Evolutionary conservation across 192 early-diverging fungal genomes (phyloP), one percentile per base, ranked within the genome.

Genomic region (Dispira simplex): DNA sequence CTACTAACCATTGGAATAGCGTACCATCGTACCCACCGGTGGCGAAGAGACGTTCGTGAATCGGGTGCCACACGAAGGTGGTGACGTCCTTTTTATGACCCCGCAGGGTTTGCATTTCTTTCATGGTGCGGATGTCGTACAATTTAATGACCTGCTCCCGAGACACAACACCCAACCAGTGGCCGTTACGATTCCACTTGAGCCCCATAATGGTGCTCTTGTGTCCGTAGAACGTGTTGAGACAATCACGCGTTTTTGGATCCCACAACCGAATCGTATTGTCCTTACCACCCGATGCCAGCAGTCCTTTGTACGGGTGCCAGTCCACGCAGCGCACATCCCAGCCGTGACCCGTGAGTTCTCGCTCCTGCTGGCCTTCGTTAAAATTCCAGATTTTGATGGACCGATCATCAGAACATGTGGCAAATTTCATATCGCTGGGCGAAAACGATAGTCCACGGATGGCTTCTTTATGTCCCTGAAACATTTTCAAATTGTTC

Each of bases 341-440:
- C 90, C 92, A 95, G 47, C 89, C 91, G 73, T 99, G 96, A 0
- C 96, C 85, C 16, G 79, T 83, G 46, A 99, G 73, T 27, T 77
- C 70, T 13, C 79, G 63, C 65, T 99, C 97, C 65, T 94, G 90
- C 44, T 78, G 74, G 2, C 85, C 85, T 32, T 85, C 84, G 46
- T 83, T 83, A 72, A 99, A 99, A 65, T 87, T 83, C 97, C 97
- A 99, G 64, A 99, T 87, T 66, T 99, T 99, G 62, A 99, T 90
- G 8, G 84, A 80, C 46, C 87, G 86, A 73, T 99, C 97, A 68
- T 97, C 96, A 18, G 91, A 93, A 45, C 90, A 93, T 1, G 89
- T 91, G 27, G 92, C 97, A 76, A 95, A 97, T 64, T 93, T 89
- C 44, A 85, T 80, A 65, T 97, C 93, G 18, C 87, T 84, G 9